Base-by-base conservation (phyloP, 805 yeast genomes). In the Saccharomycopsis selenospora region DNA sequence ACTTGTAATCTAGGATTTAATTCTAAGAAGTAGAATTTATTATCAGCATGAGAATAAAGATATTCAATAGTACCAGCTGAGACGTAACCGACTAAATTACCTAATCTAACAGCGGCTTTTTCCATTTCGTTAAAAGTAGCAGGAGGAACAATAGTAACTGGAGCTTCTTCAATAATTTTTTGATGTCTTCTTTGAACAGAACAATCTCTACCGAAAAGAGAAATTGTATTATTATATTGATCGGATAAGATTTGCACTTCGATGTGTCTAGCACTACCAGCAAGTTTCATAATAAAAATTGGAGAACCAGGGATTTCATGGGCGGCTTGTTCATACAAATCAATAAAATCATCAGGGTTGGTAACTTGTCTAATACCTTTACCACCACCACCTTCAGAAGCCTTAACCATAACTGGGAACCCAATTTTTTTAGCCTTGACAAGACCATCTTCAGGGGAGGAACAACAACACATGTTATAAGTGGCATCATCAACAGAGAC, bases 311-410 rank as follows among this genome's bases (percentile, higher is more conserved):
- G 99, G 47, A 93, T 91, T 72, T 93, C 99, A 59, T 85, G 85
- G 46, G 95, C 87, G 42, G 97, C 99, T 72, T 93, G 99, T 57
- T 82, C 80, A 65, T 91, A 93, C 55, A 85, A 69, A 24, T 86
- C 55, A 38, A 73, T 61, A 57, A 93, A 93, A 60, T 89, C 85
- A 55, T 79, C 81, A 66, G 85, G 96, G 55, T 73, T 65, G 49
- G 86, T 95, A 56, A 89, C 98, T 69, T 89, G 89, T 73, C 99
- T 84, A 67, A 93, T 93, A 78, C 99, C 99, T 71, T 93, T 93
- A 75, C 99, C 99, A 72, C 99, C 99, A 69, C 99, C 99, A 75
- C 99, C 99, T 80, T 93, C 99, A 51, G 97, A 89, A 44, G 99
- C 99, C 69, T 93, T 93, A 64, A 93, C 82, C 99, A 93, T 93